Conservation (phyloP, 2,329 filamentous ascomycete species). For the Ceratocystis papillata region DNA sequence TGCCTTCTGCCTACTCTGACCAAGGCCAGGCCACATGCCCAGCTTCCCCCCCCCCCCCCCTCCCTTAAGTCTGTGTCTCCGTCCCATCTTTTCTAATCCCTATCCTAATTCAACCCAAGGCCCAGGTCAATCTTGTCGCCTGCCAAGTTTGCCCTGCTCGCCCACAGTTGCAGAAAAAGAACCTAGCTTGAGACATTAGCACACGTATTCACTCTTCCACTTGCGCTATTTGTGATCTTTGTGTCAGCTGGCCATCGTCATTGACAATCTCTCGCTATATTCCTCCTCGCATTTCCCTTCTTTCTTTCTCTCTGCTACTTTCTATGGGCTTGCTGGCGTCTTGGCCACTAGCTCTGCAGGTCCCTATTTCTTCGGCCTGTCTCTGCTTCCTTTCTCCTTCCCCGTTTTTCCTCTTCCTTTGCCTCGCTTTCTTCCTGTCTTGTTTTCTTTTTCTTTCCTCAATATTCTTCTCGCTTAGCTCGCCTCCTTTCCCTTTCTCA, state of each 20-base stretch:
- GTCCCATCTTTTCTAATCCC: background rate
- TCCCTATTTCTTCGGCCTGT: slow-evolving; percentile 4
- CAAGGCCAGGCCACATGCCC: background rate
- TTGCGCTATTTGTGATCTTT: background rate
- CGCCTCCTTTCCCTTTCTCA: slow-evolving; percentile 2
- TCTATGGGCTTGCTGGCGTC: background rate
- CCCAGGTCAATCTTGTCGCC: background rate
- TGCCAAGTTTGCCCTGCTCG: slow-evolving; percentile 10
- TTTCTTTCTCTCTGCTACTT: background rate
- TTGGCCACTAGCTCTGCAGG: background rate
- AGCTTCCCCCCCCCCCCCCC: background rate
- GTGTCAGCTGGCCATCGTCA: slow-evolving; percentile 5
- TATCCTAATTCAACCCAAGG: background rate
- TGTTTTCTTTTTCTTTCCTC: slow-evolving; percentile 16
- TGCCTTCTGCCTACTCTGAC: background rate
- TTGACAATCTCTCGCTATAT: background rate
- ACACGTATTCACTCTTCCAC: background rate
- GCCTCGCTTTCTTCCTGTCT: background rate
- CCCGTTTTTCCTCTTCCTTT: background rate
- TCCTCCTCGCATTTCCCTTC: background rate
- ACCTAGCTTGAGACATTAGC: background rate
- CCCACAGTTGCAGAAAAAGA: slow-evolving; percentile 2
- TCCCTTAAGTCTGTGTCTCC: background rate
- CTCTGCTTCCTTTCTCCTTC: background rate
- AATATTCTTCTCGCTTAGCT: slow-evolving; percentile 16